Evolutionary conservation across 169 alveolate species (phyloP), one percentile per base, ranked within the genome.

Genomic region (Plasmodium ovale): DNA sequence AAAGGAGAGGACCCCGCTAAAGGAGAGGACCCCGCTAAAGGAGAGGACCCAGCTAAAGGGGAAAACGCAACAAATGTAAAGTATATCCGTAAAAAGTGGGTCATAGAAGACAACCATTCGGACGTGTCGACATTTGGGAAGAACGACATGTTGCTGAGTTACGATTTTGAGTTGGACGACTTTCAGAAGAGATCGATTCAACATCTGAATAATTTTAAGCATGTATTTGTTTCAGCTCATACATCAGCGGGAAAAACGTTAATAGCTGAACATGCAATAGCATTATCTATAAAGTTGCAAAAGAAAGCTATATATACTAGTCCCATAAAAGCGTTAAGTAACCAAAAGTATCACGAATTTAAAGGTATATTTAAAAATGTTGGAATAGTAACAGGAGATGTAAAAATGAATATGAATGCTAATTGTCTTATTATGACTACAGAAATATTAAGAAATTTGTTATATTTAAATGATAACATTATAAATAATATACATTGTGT

Each of bases 221-320:
- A 96, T 82, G 99, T 98, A 6, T 97, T 98, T 56, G 99, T 98
- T 0, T 98, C 99, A 51, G 99, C 99, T 1, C 99, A 98, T 87
- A 98, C 99, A 16, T 98, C 99, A n/a, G 99, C 99, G 33, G 99
- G 99, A 27, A 98, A 98, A 88, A 98, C 99, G 1, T 99, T 98
- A 0, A 98, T 98, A 16, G 99, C 99, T 7, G 99, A 97, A 90
- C 98, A 99, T 94, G 99, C 99, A 0, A 98, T 99, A 56, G 99
- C 99, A 5, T 64, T 97, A 82, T 99, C 99, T 3, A 89, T 96
- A 42, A 96, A 95, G 77, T 92, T 97, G 59, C 96, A 97, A 16
- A 95, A 97, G 77, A 97, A 98, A 88, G 99, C 99, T 12, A 95
- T 99, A 27, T 99, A 98, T 95, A 98, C 99, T 5, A 95, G 99